Evolutionary conservation across 495 filamentous ascomycete species (phyloP).

Genomic region (Aspergillus baeticus): DNA sequence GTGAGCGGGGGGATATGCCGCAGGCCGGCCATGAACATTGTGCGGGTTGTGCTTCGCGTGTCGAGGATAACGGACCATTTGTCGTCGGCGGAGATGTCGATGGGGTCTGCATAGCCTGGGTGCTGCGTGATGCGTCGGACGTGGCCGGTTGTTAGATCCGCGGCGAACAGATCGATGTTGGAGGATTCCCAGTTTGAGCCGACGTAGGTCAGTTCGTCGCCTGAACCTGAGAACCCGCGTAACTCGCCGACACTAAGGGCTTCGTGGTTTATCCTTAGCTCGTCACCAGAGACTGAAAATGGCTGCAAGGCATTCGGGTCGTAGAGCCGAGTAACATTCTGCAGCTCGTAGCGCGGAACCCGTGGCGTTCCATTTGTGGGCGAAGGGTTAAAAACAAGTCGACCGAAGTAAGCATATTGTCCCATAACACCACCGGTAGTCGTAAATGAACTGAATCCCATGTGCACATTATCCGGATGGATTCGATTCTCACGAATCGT

Average conservation of each 20-base stretch:
- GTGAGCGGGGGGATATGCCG: conserved; percentile 20
- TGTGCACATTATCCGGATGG: conserved; percentile 22
- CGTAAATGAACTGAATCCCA: conserved; percentile 20
- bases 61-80: conserved; percentile 25
- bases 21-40: conserved; percentile 24
- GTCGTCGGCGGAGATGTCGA: conserved; percentile 20
- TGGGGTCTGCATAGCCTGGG: conserved; percentile 24
- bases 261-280: too few relatives aligned
- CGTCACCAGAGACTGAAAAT: too few relatives aligned
- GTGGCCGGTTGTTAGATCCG: conserved; percentile 17
- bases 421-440: background rate
- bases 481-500: conserved; percentile 20
- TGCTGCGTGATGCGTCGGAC: conserved; percentile 22
- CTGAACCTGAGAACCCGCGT: too few relatives aligned
- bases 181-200: conserved; percentile 19
- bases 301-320: too few relatives aligned
- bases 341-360: too few relatives aligned
- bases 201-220: conserved; percentile 14
- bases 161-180: conserved; percentile 25
- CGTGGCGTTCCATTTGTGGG: too few relatives aligned
- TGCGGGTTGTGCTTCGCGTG: conserved; percentile 15
- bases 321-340: too few relatives aligned
- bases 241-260: too few relatives aligned
- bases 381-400: too few relatives aligned
- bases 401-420: too few relatives aligned